Evolutionary conservation across 192 early-diverging fungal species (phyloP).

Genomic region (Spizellomyces punctatus): DNA sequence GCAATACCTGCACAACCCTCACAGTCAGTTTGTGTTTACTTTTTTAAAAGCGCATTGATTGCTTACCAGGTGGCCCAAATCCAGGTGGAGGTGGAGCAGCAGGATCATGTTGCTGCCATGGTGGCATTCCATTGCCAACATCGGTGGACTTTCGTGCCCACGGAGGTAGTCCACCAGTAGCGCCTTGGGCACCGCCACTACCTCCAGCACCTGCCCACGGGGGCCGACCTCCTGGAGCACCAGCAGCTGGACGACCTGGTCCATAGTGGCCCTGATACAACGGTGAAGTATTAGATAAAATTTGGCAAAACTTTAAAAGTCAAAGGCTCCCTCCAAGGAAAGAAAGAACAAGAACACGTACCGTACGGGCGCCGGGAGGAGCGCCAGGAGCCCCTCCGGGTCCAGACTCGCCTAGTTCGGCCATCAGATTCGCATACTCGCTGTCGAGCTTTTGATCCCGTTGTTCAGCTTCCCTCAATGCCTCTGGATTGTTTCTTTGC

Average conservation of each 20-base stretch:
- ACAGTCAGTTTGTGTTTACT: too few species aligned
- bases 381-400: conserved; percentile 8
- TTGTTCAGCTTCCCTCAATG: conserved; percentile 69
- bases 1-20: not conserved
- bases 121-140: not conserved
- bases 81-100: conserved; percentile 10
- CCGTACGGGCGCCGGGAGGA: not conserved
- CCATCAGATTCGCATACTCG: conserved; percentile 93
- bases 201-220: conserved; percentile 11
- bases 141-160: conserved; percentile 13
- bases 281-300: not conserved
- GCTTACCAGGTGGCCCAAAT: conserved; percentile 27
- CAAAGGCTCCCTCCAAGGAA: not conserved
- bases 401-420: conserved; percentile 77
- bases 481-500: conserved; percentile 81
- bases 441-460: conserved; percentile 84
- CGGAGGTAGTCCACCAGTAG: conserved; percentile 18
- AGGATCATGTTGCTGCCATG: conserved; percentile 26
- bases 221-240: conserved; percentile 3
- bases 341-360: not conserved
- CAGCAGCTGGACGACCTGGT: conserved; percentile 9
- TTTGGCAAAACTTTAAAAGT: not conserved
- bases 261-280: conserved; percentile 9
- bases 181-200: not conserved
- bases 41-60: too few species aligned